Evolutionary conservation across 192 early-diverging fungal genomes (phyloP).

Genomic region (Backusella sp.): DNA sequence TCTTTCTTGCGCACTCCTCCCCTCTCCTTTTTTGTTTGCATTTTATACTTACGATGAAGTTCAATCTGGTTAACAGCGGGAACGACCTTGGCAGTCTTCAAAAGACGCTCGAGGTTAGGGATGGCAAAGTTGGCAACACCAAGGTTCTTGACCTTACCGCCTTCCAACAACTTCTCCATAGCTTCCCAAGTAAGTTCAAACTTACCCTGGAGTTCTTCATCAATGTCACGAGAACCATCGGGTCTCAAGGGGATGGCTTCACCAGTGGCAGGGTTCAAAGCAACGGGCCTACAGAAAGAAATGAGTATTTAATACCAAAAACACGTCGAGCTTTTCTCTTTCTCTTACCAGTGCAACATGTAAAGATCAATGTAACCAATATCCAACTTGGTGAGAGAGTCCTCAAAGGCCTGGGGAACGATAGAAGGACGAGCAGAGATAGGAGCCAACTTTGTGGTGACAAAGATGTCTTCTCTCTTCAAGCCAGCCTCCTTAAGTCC

Average conservation of each 20-base stretch:
- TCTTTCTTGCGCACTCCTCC: not conserved
- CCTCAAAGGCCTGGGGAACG: constrained; percentile 58
- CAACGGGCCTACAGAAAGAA: constrained; percentile 22
- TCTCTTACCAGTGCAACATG: constrained; percentile 43
- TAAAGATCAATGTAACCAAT: constrained; percentile 84
- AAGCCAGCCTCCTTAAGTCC: constrained; percentile 35
- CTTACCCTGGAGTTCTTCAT: constrained; percentile 43
- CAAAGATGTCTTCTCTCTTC: constrained; percentile 71
- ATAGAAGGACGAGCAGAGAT: constrained; percentile 53
- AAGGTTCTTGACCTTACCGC: constrained; percentile 72
- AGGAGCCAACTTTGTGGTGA: constrained; percentile 70
- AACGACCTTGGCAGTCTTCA: constrained; percentile 60
- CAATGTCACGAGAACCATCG: constrained; percentile 35
- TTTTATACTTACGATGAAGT: constrained; percentile 17
- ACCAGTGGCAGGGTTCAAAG: constrained; percentile 31
- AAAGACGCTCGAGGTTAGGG: constrained; percentile 61
- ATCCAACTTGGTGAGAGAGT: constrained; percentile 67
- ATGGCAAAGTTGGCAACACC: constrained; percentile 85
- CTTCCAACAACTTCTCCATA: constrained; percentile 75
- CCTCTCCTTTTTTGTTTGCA: not conserved
- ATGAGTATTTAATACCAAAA: not conserved
- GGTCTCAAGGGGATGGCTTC: constrained; percentile 22
- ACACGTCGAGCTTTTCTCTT: not conserved
- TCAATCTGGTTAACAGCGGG: constrained; percentile 79
- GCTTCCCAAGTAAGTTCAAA: constrained; percentile 77